Conservation (phyloP, 495 filamentous ascomycete species). For the Trypethelium eluteriae region DNA sequence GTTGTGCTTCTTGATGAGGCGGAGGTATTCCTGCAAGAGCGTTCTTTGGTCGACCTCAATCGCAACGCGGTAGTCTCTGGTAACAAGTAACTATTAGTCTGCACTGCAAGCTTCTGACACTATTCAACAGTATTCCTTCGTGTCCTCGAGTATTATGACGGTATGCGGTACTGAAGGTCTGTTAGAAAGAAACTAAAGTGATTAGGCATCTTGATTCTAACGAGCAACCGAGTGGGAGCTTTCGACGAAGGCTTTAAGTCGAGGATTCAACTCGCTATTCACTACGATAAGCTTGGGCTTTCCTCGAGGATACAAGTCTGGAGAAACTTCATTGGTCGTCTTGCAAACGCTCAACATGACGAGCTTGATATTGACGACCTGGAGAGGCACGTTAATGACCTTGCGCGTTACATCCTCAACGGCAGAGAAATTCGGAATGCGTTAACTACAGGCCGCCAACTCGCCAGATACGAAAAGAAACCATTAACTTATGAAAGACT, state of each 20-base stretch:
- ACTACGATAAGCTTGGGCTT: constrained; percentile 30
- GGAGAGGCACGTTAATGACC: neutral
- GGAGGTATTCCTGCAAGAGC: constrained; percentile 20
- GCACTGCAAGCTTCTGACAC: no score
- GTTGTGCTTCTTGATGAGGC: constrained; percentile 19
- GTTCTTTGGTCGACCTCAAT: neutral
- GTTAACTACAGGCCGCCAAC: neutral
- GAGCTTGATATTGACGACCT: neutral
- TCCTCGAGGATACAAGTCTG: constrained; percentile 26
- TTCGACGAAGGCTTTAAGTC: constrained; percentile 43
- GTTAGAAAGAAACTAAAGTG: no score
- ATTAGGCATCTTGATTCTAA: constrained; percentile 62
- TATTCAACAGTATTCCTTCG: constrained; percentile 37
- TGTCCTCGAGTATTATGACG: constrained; percentile 51
- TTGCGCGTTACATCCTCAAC: neutral
- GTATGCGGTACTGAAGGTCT: no score
- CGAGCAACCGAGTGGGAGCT: constrained; percentile 47
- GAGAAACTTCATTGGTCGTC: constrained; percentile 31
- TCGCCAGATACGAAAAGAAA: neutral
- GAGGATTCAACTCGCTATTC: constrained; percentile 40
- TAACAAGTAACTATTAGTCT: no score
- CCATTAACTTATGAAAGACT: constrained; percentile 13
- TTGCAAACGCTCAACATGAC: constrained; percentile 15
- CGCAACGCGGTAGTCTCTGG: constrained; percentile 5
- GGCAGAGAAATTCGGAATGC: constrained; percentile 18